Conservation (phyloP, 352 stramenopile genomes). For the Plasmopara halstedii region DNA sequence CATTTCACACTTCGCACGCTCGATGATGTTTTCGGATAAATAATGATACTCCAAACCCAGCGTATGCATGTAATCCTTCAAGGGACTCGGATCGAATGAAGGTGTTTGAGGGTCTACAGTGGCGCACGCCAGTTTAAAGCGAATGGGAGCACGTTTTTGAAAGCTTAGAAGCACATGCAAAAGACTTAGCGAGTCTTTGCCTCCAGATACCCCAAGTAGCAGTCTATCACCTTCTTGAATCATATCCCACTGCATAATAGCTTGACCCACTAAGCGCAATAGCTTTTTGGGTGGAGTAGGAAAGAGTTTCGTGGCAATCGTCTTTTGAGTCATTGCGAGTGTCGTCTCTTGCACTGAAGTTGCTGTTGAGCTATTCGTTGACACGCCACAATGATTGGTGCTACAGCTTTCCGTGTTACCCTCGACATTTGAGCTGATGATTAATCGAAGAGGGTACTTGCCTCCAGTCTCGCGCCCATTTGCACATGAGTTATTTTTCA, state of each 20-base stretch:
- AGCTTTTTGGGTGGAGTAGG: slow-evolving; percentile 76
- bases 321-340: slow-evolving; percentile 37
- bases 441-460: slow-evolving; percentile 45
- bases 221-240: slow-evolving; percentile 93
- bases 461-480: slow-evolving; percentile 31
- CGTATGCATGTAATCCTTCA: slow-evolving; percentile 95
- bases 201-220: slow-evolving; percentile 92
- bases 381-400: slow-evolving; percentile 9
- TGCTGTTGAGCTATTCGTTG: slow-evolving; percentile 7
- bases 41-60: slow-evolving; percentile 95
- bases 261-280: slow-evolving; percentile 72
- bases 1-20: slow-evolving; percentile 81
- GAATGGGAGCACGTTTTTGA: slow-evolving; percentile 88
- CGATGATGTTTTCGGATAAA: slow-evolving; percentile 90
- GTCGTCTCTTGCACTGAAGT: slow-evolving; percentile 32
- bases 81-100: slow-evolving; percentile 94
- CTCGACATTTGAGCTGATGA: slow-evolving; percentile 10
- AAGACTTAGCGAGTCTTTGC: slow-evolving; percentile 97
- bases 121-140: slow-evolving; percentile 92
- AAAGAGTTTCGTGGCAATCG: slow-evolving; percentile 41
- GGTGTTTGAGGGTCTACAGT: slow-evolving; percentile 97
- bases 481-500: slow-evolving; percentile 14
- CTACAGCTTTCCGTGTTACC: slow-evolving; percentile 15
- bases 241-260: slow-evolving; percentile 94
- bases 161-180: slow-evolving; percentile 94